These are phyloP conservation scores for Daldinia eschscholtzii DNA, from an alignment of 2,329 filamentous ascomycete species.

Conservation along the genomic window DNA sequence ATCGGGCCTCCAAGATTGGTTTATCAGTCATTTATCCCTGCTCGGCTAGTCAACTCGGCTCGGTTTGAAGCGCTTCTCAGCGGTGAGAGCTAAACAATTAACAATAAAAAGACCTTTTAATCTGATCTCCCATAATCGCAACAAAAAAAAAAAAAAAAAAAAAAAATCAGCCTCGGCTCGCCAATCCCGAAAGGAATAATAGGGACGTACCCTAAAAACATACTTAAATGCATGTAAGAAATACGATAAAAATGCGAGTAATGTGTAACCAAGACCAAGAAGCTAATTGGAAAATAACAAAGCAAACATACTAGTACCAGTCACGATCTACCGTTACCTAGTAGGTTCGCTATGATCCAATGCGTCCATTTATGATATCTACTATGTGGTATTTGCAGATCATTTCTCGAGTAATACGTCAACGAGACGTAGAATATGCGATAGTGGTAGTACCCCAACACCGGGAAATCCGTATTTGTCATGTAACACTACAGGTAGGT, in stretches of 20 bases:
- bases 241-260: background rate
- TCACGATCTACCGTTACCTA: background rate
- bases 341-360: background rate
- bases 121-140: conserved; percentile 30
- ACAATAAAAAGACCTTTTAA: conserved; percentile 11
- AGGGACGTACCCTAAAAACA: background rate
- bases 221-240: conserved; percentile 4
- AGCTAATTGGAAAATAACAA: background rate
- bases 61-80: conserved; percentile 35
- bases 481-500: background rate
- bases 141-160: conserved; percentile 7
- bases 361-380: conserved; percentile 5
- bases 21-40: conserved; percentile 19
- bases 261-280: conserved; percentile 3
- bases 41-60: conserved; percentile 1
- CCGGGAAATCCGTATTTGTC: conserved; percentile 1
- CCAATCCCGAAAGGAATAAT: background rate
- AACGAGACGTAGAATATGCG: conserved; percentile 20
- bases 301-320: background rate
- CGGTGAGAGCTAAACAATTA: conserved; percentile 14
- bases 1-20: conserved; percentile 15
- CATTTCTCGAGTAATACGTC: conserved; percentile 16
- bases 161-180: conserved; percentile 27
- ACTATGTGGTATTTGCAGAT: conserved; percentile 10
- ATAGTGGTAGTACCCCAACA: conserved; percentile 2